These are phyloP conservation scores for Penicillium odoratum DNA, from an alignment of 495 filamentous ascomycete species.

Conservation along the genomic window DNA sequence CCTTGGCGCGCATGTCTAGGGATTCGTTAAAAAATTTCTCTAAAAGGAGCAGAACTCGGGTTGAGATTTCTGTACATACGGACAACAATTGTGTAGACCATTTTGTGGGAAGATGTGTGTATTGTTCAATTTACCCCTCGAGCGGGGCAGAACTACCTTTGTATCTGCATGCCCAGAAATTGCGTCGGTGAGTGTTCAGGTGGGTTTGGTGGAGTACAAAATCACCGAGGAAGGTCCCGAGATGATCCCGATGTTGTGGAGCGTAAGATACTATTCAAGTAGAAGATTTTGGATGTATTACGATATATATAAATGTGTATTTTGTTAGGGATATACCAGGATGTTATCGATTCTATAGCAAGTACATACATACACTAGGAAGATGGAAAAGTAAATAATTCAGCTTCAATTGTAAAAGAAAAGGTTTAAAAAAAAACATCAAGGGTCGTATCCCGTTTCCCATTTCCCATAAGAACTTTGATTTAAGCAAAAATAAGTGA, in stretches of 20 bases:
- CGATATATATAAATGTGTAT: no score
- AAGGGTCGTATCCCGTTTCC: constrained; percentile 37
- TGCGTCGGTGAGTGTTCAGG: constrained; percentile 14
- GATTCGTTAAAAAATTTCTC: not conserved
- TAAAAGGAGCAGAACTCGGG: not conserved
- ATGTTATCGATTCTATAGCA: not conserved
- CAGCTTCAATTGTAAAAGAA: constrained; percentile 18
- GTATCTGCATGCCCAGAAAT: constrained; percentile 2
- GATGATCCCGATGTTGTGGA: constrained; percentile 17
- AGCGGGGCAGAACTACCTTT: constrained; percentile 15
- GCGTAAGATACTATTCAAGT: not conserved
- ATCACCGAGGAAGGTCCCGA: constrained; percentile 18
- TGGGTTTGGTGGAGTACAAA: constrained; percentile 10
- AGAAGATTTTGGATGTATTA: no score
- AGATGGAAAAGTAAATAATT: constrained; percentile 14
- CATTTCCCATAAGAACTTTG: constrained; percentile 35
- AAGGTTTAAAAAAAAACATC: constrained; percentile 25
- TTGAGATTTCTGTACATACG: constrained; percentile 24
- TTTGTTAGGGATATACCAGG: no score
- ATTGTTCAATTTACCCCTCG: constrained; percentile 3
- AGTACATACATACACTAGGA: not conserved
- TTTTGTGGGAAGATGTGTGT: constrained; percentile 14
- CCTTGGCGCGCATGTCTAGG: constrained; percentile 61
- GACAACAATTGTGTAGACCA: constrained; percentile 62
- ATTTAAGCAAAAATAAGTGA: constrained; percentile 20